phyloP scores from a whole-genome alignment of 2,329 filamentous ascomycete genomes.

The Colletotrichum kahawae region DNA sequence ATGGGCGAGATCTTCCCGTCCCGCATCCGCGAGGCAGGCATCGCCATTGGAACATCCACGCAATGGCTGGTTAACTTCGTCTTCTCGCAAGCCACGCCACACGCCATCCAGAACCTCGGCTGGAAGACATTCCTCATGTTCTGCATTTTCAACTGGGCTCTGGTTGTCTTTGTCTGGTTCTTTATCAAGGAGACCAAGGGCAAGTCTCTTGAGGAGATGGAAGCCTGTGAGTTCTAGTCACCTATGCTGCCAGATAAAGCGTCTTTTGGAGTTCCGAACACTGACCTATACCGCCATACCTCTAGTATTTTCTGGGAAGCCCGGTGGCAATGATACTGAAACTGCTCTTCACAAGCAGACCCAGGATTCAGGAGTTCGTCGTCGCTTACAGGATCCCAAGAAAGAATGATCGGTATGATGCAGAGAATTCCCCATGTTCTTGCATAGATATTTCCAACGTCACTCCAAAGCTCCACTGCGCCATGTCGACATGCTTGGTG shows the following conservation, averaged over 20 bases:
- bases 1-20: conserved; percentile 55
- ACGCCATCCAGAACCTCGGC: conserved; percentile 48
- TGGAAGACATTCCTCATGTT: conserved; percentile 58
- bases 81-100: conserved; percentile 52
- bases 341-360: not conserved
- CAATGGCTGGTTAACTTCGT: conserved; percentile 60
- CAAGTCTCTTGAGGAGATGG: conserved; percentile 49
- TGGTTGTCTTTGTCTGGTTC: conserved; percentile 47
- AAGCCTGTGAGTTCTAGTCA: conserved; percentile 24
- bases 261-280: not conserved
- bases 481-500: not conserved
- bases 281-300: not conserved
- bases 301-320: not conserved
- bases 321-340: not conserved
- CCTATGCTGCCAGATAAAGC: not conserved
- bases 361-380: not conserved
- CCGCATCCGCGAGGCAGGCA: conserved; percentile 53
- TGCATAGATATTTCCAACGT: not conserved
- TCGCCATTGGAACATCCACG: conserved; percentile 52
- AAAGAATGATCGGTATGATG: not conserved
- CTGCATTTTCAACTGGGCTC: conserved; percentile 50
- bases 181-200: conserved; percentile 49
- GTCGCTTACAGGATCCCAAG: not conserved
- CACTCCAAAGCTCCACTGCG: not conserved
- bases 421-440: not conserved